Conservation (phyloP, 768 basidiomycete genomes). For the Lentinula sp. region DNA sequence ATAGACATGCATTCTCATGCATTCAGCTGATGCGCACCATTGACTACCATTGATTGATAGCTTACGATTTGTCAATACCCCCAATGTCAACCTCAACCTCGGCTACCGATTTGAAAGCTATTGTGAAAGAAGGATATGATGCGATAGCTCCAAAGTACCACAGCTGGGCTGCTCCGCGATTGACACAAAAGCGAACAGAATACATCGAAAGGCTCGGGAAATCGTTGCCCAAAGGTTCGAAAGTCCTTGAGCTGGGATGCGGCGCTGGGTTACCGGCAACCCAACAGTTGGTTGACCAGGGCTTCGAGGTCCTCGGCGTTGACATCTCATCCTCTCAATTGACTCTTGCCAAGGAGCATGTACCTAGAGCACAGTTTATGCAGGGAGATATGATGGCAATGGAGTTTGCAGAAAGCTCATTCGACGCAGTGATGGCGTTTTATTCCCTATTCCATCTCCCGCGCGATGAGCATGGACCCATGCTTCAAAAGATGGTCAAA, state of each 20-base stretch:
- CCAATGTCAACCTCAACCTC: background rate
- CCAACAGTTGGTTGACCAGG: slow-evolving; percentile 14
- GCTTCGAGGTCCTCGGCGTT: slow-evolving; percentile 19
- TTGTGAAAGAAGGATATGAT: slow-evolving; percentile 13
- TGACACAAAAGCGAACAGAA: slow-evolving; percentile 12
- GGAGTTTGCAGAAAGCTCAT: slow-evolving; percentile 9
- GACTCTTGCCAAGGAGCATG: slow-evolving; percentile 16
- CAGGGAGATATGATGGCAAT: slow-evolving; percentile 22
- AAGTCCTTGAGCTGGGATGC: slow-evolving; percentile 23
- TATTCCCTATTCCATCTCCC: slow-evolving; percentile 24
- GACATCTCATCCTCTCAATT: slow-evolving; percentile 24
- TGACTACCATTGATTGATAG: too few species aligned
- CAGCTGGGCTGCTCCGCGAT: slow-evolving; percentile 15
- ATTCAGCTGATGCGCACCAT: too few species aligned
- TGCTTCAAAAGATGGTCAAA: slow-evolving; percentile 18
- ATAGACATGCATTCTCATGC: too few species aligned
- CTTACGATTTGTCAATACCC: background rate
- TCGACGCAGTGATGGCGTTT: slow-evolving; percentile 22
- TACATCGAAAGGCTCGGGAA: slow-evolving; percentile 15
- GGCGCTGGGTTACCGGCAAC: slow-evolving; percentile 22
- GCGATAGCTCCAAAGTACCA: slow-evolving; percentile 10
- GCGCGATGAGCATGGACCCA: slow-evolving; percentile 19
- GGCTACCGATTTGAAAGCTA: background rate
- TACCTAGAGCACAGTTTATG: slow-evolving; percentile 18
- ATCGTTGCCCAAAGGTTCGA: slow-evolving; percentile 13